Conservation (phyloP, 2,329 filamentous ascomycete species). For the Colletotrichum sp. region DNA sequence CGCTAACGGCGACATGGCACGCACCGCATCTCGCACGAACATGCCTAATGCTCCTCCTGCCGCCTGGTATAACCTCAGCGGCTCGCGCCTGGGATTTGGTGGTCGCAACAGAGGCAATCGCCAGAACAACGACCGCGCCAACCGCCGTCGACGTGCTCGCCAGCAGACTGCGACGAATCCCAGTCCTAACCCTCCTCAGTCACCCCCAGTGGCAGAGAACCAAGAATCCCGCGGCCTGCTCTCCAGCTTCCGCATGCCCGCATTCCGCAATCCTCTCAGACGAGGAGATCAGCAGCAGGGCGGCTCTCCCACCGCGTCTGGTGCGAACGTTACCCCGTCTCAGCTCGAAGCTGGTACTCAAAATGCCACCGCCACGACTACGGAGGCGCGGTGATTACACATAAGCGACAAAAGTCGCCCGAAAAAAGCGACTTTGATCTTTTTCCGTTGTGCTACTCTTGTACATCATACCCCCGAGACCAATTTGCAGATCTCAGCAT, state of each 20-base stretch:
- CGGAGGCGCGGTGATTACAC: not conserved
- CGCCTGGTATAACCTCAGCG: slow-evolving; percentile 42
- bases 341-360: slow-evolving; percentile 52
- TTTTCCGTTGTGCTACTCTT: slow-evolving; percentile 15
- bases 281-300: slow-evolving; percentile 23
- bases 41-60: slow-evolving; percentile 47
- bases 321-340: slow-evolving; percentile 45
- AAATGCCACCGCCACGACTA: slow-evolving; percentile 18
- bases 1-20: slow-evolving; percentile 31
- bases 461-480: slow-evolving; percentile 20
- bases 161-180: not conserved
- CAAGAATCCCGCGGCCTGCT: slow-evolving; percentile 18
- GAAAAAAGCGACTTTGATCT: not conserved
- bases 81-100: slow-evolving; percentile 20
- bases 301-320: slow-evolving; percentile 26
- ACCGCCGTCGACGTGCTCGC: slow-evolving; percentile 9
- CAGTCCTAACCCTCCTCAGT: not conserved
- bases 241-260: slow-evolving; percentile 19
- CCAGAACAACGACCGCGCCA: not conserved
- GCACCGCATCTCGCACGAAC: slow-evolving; percentile 51
- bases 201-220: slow-evolving; percentile 3
- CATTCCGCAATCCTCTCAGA: slow-evolving; percentile 24
- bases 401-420: not conserved
- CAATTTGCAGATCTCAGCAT: slow-evolving; percentile 16
- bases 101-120: slow-evolving; percentile 16